Conservation (phyloP, 179 eudicot genomes). For the Silene coronaria region DNA sequence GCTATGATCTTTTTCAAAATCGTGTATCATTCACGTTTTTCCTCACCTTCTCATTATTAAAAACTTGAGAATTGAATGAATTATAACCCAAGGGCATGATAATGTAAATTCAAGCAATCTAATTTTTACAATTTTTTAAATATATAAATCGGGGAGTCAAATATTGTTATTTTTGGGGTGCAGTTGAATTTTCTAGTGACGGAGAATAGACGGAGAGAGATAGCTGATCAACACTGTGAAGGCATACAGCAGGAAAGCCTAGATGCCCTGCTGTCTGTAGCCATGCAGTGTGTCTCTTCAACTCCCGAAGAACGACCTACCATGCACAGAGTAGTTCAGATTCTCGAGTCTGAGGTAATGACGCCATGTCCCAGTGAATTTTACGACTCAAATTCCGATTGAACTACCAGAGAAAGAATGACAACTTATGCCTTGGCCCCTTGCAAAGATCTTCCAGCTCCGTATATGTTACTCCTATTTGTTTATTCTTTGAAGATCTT, state of each 20-base stretch:
- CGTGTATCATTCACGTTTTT: not conserved
- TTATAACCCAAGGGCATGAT: not conserved
- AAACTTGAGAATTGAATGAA: not conserved
- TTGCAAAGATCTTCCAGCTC: conserved; percentile 9
- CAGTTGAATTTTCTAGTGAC: conserved; percentile 77
- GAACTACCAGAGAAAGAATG: conserved; percentile 17
- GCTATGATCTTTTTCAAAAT: not conserved
- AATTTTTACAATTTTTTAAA: not conserved
- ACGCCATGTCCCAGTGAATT: conserved; percentile 97
- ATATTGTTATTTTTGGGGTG: conserved; percentile 17
- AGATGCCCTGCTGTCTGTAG: conserved; percentile 66
- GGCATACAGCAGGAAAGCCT: conserved; percentile 77
- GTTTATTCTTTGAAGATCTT: conserved; percentile 26
- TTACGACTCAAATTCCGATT: conserved; percentile 80
- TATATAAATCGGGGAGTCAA: not conserved
- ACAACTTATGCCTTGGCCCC: conserved; percentile 5
- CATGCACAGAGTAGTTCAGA: conserved; percentile 89
- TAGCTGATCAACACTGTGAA: conserved; percentile 70
- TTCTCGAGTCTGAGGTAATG: conserved; percentile 92
- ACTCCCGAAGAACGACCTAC: conserved; percentile 92
- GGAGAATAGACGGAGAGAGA: conserved; percentile 69
- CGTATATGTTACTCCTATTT: conserved; percentile 17
- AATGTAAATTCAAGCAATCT: not conserved
- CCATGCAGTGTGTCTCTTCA: conserved; percentile 82
- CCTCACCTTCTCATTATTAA: not conserved